phyloP scores from a whole-genome alignment of 768 basidiomycete genomes.

The Podaxis sp. region DNA sequence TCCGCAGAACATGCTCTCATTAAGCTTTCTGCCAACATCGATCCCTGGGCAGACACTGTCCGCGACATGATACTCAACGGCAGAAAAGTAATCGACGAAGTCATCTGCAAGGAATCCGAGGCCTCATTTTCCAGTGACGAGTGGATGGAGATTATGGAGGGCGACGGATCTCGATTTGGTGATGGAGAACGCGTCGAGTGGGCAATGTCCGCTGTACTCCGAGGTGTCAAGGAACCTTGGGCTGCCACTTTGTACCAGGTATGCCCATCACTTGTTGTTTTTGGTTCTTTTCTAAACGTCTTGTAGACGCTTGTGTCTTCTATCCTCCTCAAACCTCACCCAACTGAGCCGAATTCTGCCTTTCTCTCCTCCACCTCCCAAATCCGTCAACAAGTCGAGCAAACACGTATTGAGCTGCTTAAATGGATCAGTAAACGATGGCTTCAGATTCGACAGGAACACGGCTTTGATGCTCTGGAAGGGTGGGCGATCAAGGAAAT shows the following conservation, averaged over 20 bases:
- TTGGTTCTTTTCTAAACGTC: neutral
- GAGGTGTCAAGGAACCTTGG: conserved; percentile 63
- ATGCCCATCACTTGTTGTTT: conserved; percentile 5
- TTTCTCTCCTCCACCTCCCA: conserved; percentile 70
- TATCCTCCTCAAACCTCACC: conserved; percentile 69
- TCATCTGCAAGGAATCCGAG: conserved; percentile 58
- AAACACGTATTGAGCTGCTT: conserved; percentile 63
- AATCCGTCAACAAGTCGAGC: conserved; percentile 72
- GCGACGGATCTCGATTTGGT: conserved; percentile 72
- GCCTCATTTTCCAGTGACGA: conserved; percentile 67
- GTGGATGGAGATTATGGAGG: conserved; percentile 75
- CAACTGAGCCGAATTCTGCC: conserved; percentile 54
- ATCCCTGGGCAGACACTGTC: conserved; percentile 69
- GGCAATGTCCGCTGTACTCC: conserved; percentile 64
- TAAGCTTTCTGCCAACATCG: conserved; percentile 56
- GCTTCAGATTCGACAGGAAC: conserved; percentile 68
- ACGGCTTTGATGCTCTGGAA: conserved; percentile 84
- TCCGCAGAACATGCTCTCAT: conserved; percentile 61
- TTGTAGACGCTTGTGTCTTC: conserved; percentile 68
- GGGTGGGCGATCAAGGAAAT: conserved; percentile 90
- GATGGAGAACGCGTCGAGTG: conserved; percentile 78
- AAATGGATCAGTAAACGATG: conserved; percentile 79
- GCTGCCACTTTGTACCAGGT: conserved; percentile 81
- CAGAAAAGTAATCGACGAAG: conserved; percentile 60
- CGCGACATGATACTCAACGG: conserved; percentile 67